Conservation (phyloP, 176 grass and related monocot species). For the Hyparrhenia diplandra region DNA sequence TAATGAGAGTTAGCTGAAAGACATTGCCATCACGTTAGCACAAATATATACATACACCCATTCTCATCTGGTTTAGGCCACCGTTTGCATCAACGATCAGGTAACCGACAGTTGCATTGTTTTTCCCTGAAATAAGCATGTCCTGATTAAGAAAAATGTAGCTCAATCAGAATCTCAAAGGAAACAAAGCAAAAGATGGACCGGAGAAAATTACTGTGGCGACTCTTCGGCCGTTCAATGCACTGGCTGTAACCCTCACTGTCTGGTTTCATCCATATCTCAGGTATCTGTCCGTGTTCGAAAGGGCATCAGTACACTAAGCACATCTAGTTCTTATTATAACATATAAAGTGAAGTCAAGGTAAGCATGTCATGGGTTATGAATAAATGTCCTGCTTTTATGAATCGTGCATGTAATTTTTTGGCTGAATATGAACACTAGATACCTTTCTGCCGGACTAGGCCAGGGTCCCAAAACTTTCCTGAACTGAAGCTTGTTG, state of each 20-base stretch:
- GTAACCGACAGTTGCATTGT: constrained; percentile 56
- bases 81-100: constrained; percentile 75
- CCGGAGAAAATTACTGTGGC: constrained; percentile 36
- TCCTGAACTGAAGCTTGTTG: constrained; percentile 11
- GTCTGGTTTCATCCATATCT: constrained; percentile 67
- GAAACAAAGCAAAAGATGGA: background rate
- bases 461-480: background rate
- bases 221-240: constrained; percentile 43
- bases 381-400: constrained; percentile 26
- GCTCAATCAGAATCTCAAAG: background rate
- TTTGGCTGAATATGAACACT: constrained; percentile 14
- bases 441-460: constrained; percentile 3
- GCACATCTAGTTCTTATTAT: background rate
- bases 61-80: constrained; percentile 95
- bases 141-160: background rate
- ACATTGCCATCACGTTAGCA: background rate
- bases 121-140: constrained; percentile 30
- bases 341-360: background rate
- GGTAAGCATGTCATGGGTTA: background rate
- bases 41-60: constrained; percentile 61
- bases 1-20: constrained; percentile 33
- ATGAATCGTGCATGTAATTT: background rate
- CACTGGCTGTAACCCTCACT: constrained; percentile 49
- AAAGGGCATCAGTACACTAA: constrained; percentile 13
- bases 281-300: constrained; percentile 42